Conservation (phyloP, 176 grass and related monocot genomes). For the Eleusine coracana region DNA sequence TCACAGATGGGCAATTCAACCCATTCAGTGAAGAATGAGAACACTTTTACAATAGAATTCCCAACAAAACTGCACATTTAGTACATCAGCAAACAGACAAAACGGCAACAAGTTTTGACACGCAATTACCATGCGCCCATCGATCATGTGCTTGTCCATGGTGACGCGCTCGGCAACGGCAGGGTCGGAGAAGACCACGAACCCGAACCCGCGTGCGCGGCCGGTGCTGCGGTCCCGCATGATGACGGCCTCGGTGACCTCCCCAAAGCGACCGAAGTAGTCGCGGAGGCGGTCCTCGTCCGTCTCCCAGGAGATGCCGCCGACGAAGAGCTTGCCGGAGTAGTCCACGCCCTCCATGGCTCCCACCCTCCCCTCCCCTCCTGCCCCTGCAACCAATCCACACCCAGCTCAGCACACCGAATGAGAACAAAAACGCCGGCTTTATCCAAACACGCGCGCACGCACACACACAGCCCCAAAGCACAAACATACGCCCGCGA, state of each 20-base stretch:
- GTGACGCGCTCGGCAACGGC: slow-evolving; percentile 65
- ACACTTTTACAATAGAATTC: slow-evolving; percentile 20
- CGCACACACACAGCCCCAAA: not conserved
- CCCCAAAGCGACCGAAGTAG: slow-evolving; percentile 80
- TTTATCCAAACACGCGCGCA: slow-evolving; percentile 40
- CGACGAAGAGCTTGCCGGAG: slow-evolving; percentile 89
- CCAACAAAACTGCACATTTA: slow-evolving; percentile 10
- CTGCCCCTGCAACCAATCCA: slow-evolving; percentile 50
- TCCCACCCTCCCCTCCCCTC: slow-evolving; percentile 45
- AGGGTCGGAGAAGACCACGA: slow-evolving; percentile 73
- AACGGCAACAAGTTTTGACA: not conserved
- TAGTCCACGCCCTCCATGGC: slow-evolving; percentile 66
- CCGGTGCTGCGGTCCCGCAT: slow-evolving; percentile 89
- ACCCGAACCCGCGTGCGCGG: slow-evolving; percentile 86
- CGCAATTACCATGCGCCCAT: slow-evolving; percentile 81
- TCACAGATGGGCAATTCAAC: slow-evolving; percentile 23
- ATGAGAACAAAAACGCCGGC: slow-evolving; percentile 42
- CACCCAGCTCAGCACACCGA: slow-evolving; percentile 32
- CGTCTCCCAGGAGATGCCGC: slow-evolving; percentile 96
- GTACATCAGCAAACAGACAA: not conserved
- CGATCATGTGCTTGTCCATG: slow-evolving; percentile 91
- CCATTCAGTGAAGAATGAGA: not conserved
- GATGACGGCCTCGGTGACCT: slow-evolving; percentile 87
- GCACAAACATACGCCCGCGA: not conserved
- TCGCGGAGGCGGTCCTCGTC: slow-evolving; percentile 80